Evolutionary conservation across 805 yeast species (phyloP).

Genomic region (Suhomyces sp.): DNA sequence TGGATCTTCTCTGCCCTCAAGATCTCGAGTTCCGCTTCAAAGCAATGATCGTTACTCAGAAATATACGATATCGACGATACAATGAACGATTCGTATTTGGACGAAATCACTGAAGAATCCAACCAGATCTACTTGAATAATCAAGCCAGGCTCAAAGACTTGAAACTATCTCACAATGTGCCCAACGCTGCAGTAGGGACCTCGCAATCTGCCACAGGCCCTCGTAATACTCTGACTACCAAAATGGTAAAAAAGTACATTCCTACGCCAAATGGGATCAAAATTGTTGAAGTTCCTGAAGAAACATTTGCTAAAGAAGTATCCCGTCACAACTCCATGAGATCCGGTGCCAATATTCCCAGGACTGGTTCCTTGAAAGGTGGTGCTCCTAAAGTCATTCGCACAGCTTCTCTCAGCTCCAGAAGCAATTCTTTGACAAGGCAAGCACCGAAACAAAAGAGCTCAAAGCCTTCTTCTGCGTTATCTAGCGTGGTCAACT

Average conservation of each 20-base stretch:
- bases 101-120: constrained; percentile 31
- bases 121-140: constrained; percentile 20
- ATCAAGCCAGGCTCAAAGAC: constrained; percentile 34
- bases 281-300: constrained; percentile 67
- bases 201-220: background rate
- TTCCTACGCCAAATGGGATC: constrained; percentile 72
- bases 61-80: constrained; percentile 25
- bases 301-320: constrained; percentile 35
- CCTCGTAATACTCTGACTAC: constrained; percentile 3
- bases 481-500: constrained; percentile 12
- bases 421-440: constrained; percentile 8
- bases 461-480: constrained; percentile 10
- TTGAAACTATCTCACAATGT: constrained; percentile 26
- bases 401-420: constrained; percentile 24
- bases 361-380: constrained; percentile 17
- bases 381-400: constrained; percentile 11
- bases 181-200: background rate
- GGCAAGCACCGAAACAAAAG: background rate
- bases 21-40: background rate
- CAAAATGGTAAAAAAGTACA: constrained; percentile 61
- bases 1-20: background rate
- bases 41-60: constrained; percentile 2
- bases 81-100: constrained; percentile 28
- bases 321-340: constrained; percentile 39
- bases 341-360: constrained; percentile 28